These are phyloP conservation scores for Cicer yamashitae DNA, from an alignment of 306 rosid species.

Conservation along the genomic window DNA sequence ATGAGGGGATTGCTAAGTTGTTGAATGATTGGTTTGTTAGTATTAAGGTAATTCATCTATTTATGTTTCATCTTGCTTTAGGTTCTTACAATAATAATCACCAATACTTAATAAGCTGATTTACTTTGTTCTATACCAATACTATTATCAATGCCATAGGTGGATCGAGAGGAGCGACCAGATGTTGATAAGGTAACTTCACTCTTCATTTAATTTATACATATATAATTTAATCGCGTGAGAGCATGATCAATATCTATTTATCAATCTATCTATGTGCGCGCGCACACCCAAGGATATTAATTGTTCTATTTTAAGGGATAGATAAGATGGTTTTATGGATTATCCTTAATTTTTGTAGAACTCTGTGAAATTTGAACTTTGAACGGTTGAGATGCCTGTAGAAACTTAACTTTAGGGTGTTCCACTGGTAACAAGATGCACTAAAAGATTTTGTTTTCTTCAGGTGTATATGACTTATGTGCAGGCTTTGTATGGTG, in stretches of 20 bases:
- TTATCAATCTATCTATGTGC: neutral
- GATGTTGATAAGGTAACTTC: conserved; percentile 90
- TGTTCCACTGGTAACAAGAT: conserved; percentile 32
- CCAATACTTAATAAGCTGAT: conserved; percentile 20
- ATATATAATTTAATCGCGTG: neutral
- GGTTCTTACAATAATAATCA: conserved; percentile 4
- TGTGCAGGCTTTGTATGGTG: conserved; percentile 94
- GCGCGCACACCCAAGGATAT: neutral
- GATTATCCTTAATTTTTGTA: neutral
- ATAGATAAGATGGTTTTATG: neutral
- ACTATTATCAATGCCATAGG: conserved; percentile 57
- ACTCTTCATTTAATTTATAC: neutral
- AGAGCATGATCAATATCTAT: neutral
- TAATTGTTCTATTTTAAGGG: conserved; percentile 5
- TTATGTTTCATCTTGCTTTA: conserved; percentile 32
- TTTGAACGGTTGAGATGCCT: conserved; percentile 33
- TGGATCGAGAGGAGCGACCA: conserved; percentile 96
- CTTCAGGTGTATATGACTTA: conserved; percentile 94
- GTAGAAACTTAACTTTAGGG: conserved; percentile 28
- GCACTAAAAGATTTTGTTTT: conserved; percentile 28
- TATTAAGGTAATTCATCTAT: conserved; percentile 65
- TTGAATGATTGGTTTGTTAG: conserved; percentile 91
- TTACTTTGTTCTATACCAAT: conserved; percentile 25
- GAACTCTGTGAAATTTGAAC: conserved; percentile 15
- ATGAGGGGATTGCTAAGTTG: conserved; percentile 75